Evolutionary conservation across 257 asterid genomes (phyloP).

Genomic region (Solanum habrochaites): DNA sequence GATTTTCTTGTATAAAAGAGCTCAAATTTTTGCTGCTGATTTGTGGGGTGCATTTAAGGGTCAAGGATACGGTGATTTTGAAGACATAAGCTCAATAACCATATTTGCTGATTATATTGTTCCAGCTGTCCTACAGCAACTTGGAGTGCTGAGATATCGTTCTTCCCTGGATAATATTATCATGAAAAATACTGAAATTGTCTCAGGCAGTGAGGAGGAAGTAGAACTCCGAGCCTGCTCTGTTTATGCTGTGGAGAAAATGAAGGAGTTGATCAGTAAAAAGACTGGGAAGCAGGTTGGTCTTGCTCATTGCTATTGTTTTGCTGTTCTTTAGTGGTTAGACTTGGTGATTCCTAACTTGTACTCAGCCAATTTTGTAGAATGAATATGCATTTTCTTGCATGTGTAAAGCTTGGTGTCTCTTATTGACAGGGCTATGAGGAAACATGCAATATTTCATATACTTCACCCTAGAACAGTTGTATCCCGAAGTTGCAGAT

Average conservation of each 20-base stretch:
- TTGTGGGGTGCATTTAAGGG: slow-evolving; percentile 99
- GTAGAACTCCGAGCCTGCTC: slow-evolving; percentile 94
- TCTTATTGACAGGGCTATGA: not conserved
- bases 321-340: not conserved
- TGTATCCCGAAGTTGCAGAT: not conserved
- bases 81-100: slow-evolving; percentile 61
- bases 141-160: slow-evolving; percentile 75
- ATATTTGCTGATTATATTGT: slow-evolving; percentile 96
- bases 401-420: not conserved
- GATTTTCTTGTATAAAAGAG: slow-evolving; percentile 90
- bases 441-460: not conserved
- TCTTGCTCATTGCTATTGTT: not conserved
- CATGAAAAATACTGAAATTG: slow-evolving; percentile 43
- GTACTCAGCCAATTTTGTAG: not conserved
- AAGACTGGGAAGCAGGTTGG: slow-evolving; percentile 75
- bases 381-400: not conserved
- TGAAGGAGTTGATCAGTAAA: slow-evolving; percentile 47
- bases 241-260: slow-evolving; percentile 83
- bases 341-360: not conserved
- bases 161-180: slow-evolving; percentile 34
- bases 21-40: slow-evolving; percentile 96
- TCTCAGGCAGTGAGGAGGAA: slow-evolving; percentile 93
- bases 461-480: not conserved
- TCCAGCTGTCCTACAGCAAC: slow-evolving; percentile 89
- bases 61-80: slow-evolving; percentile 73